Evolutionary conservation across 331 rosid species (phyloP), one percentile per base, ranked within the genome.

Genomic region (Pyracantha coccinea): DNA sequence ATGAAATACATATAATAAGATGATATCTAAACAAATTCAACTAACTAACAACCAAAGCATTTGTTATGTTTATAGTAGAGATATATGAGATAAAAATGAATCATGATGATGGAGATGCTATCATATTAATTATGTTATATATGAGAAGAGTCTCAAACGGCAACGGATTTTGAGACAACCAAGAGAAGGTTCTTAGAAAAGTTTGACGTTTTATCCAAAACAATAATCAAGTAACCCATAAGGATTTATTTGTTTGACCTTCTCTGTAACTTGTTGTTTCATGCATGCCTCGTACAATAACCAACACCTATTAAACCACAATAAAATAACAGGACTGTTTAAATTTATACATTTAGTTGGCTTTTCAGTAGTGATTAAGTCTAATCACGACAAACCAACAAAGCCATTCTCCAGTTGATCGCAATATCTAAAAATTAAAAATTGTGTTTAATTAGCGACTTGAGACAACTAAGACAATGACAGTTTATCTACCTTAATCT

Each of bases 181-280:
- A 45, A 50, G 20, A 54, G 50, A 58, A 73, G 64, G 38, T 68
- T 81, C 66, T 69, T 57, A 31, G 47, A 47, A 6, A 72, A 67
- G 66, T 60, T 24, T 69, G 87, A 84, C 85, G 86, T 82, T 84
- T 82, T 78, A 74, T 80, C 82, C 68, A 85, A 82, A 84, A 61
- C 72, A 72, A 78, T 24, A 29, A 62, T 84, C 87, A 89, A 88
- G 90, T 84, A 68, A 83, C 86, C 88, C 88, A 53, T 31, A 88
- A 84, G 86, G 55, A 82, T 80, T 74, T 78, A 68, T 70, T 69
- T n/a, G 72, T 78, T 74, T 74, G 75, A 82, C 79, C 69, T 76
- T 76, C 76, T 80, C 82, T 69, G 6, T 75, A 11, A 63, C 76
- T 72, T 69, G 74, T 23, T 69, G 57, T 61, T 64, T 20, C 80